Evolutionary conservation across 2,329 filamentous ascomycete genomes (phyloP).

Genomic region (Aspergillus tubingensis): DNA sequence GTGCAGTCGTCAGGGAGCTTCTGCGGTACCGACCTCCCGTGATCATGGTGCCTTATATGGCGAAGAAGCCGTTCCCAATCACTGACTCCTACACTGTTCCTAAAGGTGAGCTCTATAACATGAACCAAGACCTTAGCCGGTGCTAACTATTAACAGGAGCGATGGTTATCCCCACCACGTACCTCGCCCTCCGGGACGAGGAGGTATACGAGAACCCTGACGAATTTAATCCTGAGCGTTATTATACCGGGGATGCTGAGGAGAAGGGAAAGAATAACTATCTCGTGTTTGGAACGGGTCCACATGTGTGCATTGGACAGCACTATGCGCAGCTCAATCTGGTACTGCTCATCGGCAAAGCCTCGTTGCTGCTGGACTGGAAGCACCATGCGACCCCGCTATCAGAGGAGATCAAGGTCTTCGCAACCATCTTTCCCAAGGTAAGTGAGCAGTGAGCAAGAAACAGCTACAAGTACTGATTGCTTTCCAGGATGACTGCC

Average conservation of each 20-base stretch:
- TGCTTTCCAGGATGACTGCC: conserved; percentile 37
- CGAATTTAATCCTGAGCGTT: conserved; percentile 54
- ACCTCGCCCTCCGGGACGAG: conserved; percentile 55
- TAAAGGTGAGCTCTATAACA: conserved; percentile 47
- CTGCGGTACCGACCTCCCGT: conserved; percentile 56
- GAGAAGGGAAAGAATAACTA: conserved; percentile 54
- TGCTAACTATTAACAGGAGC: not conserved
- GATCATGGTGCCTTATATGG: conserved; percentile 57
- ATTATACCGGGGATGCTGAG: conserved; percentile 55
- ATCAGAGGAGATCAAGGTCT: conserved; percentile 55
- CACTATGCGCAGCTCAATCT: conserved; percentile 55
- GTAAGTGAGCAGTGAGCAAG: conserved; percentile 33
- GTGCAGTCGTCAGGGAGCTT: conserved; percentile 56
- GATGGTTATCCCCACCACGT: conserved; percentile 52
- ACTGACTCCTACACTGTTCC: conserved; percentile 53
- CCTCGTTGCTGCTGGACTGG: conserved; percentile 54
- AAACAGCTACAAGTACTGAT: conserved; percentile 7
- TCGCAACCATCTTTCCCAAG: conserved; percentile 54
- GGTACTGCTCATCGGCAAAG: conserved; percentile 57
- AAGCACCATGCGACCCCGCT: conserved; percentile 50
- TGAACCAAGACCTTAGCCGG: not conserved
- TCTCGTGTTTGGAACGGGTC: conserved; percentile 55
- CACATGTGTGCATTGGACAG: conserved; percentile 54
- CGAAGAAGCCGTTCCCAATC: conserved; percentile 51
- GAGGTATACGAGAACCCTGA: conserved; percentile 51